phyloP scores from a whole-genome alignment of 352 stramenopile species.

The Phytopythium delawarense region DNA sequence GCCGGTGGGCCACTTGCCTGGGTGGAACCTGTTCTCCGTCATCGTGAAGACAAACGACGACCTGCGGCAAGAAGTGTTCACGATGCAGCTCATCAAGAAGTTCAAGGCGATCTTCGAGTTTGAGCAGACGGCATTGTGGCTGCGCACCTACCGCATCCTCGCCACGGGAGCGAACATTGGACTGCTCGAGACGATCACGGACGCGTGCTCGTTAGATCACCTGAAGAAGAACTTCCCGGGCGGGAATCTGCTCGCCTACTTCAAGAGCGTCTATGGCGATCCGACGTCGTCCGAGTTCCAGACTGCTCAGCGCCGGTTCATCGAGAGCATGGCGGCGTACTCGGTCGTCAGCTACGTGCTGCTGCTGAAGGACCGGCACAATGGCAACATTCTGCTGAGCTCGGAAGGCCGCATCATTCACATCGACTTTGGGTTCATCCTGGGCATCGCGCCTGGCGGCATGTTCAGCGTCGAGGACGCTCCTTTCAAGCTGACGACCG shows the following conservation, averaged over 20 bases:
- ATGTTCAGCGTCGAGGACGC: slow-evolving; percentile 97
- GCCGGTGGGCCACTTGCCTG: slow-evolving; percentile 66
- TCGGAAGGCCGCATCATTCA: slow-evolving; percentile 95
- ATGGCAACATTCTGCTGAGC: slow-evolving; percentile 98
- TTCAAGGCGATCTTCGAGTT: slow-evolving; percentile 94
- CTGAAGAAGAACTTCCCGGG: slow-evolving; percentile 93
- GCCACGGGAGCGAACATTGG: slow-evolving; percentile 92
- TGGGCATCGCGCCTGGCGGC: slow-evolving; percentile 96
- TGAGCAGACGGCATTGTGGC: slow-evolving; percentile 88
- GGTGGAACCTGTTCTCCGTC: slow-evolving; percentile 90
- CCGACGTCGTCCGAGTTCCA: slow-evolving; percentile 35
- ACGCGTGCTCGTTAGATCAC: slow-evolving; percentile 95
- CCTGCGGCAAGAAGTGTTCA: slow-evolving; percentile 96
- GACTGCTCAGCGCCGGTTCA: slow-evolving; percentile 90
- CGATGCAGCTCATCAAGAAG: slow-evolving; percentile 96
- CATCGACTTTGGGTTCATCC: slow-evolving; percentile 99
- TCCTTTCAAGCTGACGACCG: slow-evolving; percentile 98
- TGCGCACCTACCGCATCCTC: slow-evolving; percentile 95
- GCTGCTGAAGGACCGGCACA: slow-evolving; percentile 98
- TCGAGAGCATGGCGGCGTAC: slow-evolving; percentile 95
- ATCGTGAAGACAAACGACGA: slow-evolving; percentile 99
- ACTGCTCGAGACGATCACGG: slow-evolving; percentile 94
- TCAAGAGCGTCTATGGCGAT: slow-evolving; percentile 58
- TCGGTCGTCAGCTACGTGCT: slow-evolving; percentile 97
- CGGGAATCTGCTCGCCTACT: slow-evolving; percentile 90